These are phyloP conservation scores for Zygosaccharomyces sapae DNA, from an alignment of 1,139 yeast species.

Conservation along the genomic window DNA sequence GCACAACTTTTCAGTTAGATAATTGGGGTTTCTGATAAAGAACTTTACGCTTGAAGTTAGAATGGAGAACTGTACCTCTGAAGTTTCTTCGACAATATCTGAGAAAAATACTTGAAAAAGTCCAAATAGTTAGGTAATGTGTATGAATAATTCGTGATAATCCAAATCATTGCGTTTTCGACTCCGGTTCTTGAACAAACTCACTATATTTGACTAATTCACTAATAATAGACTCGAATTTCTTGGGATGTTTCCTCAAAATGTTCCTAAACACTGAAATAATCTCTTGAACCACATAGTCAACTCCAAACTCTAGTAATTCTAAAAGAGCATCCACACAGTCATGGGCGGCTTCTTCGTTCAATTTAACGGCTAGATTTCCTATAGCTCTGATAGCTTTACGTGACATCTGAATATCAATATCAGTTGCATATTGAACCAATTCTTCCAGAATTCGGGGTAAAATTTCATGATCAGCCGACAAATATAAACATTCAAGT, in stretches of 20 bases:
- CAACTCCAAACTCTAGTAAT: conserved; percentile 60
- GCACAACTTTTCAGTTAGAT: conserved; percentile 52
- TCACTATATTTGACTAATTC: conserved; percentile 39
- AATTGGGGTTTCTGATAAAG: conserved; percentile 54
- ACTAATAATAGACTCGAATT: conserved; percentile 38
- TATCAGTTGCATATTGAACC: conserved; percentile 81
- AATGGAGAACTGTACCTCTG: conserved; percentile 70
- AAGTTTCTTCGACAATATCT: conserved; percentile 42
- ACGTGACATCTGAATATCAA: conserved; percentile 78
- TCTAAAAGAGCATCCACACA: conserved; percentile 64
- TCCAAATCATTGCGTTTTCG: conserved; percentile 82
- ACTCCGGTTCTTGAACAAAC: conserved; percentile 67
- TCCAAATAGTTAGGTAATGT: conserved; percentile 24
- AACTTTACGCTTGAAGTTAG: conserved; percentile 73
- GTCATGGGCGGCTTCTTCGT: conserved; percentile 50
- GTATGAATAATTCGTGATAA: conserved; percentile 67
- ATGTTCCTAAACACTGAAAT: conserved; percentile 73
- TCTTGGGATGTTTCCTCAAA: conserved; percentile 65
- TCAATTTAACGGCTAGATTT: conserved; percentile 74
- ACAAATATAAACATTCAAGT: conserved; percentile 73
- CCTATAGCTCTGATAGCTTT: conserved; percentile 90
- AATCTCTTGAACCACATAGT: conserved; percentile 78
- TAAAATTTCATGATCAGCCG: conserved; percentile 66
- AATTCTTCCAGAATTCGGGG: conserved; percentile 65
- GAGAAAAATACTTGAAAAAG: conserved; percentile 24